These are phyloP conservation scores for Pseudogymnoascus sp. DNA, from an alignment of 2,329 filamentous ascomycete species.

Conservation along the genomic window DNA sequence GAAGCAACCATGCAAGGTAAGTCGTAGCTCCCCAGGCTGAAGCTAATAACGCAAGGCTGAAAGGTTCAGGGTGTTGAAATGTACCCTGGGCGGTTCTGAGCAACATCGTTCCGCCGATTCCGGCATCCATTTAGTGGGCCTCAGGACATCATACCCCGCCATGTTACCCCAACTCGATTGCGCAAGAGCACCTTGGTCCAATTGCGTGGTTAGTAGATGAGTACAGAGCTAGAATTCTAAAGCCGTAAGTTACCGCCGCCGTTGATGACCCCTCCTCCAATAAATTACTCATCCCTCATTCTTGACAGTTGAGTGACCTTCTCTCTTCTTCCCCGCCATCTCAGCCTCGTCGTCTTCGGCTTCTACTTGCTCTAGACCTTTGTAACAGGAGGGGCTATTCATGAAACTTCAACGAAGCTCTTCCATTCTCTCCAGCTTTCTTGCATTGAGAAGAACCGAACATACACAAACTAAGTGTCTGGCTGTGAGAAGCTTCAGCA, in stretches of 20 bases:
- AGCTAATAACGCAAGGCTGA: not conserved
- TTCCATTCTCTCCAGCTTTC: not conserved
- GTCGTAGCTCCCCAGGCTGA: not conserved
- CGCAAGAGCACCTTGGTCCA: not conserved
- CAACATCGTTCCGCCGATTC: constrained; percentile 1
- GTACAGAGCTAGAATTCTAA: not conserved
- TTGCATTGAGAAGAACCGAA: not conserved
- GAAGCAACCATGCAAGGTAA: not conserved
- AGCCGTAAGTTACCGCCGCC: not conserved
- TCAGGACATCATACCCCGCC: not conserved
- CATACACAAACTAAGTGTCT: not conserved
- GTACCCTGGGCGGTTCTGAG: not conserved
- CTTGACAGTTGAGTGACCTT: not conserved
- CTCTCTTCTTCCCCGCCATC: not conserved
- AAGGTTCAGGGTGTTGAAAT: not conserved
- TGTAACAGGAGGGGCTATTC: not conserved
- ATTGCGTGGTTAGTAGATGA: not conserved
- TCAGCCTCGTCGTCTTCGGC: not conserved
- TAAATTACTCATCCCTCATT: not conserved
- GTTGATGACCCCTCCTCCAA: not conserved
- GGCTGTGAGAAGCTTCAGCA: constrained; percentile 13
- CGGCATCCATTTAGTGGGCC: not conserved
- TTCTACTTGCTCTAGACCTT: not conserved
- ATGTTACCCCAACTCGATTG: constrained; percentile 5
- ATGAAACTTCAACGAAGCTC: not conserved